A percentile compares a stretch with the other conserved stretches of the same genome.
Conservation (phyloP, 148 eudicot genomes). For the Rhododendron kiyosumense region DNA sequence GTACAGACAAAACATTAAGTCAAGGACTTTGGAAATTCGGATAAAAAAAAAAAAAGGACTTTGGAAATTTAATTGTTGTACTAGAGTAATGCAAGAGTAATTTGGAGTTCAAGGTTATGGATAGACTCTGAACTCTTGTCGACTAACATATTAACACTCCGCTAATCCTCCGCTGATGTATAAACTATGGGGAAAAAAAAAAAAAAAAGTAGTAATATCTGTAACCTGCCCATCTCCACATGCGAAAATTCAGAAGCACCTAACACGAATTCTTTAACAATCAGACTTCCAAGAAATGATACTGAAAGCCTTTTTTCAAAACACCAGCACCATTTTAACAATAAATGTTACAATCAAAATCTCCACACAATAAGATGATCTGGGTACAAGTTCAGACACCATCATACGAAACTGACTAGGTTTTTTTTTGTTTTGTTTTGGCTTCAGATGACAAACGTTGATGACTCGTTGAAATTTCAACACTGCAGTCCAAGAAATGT, state of each 20-base stretch:
- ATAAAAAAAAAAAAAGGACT: neutral
- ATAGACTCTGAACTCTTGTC: too few species aligned
- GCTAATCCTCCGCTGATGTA: too few species aligned
- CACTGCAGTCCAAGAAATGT: neutral
- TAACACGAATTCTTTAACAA: neutral
- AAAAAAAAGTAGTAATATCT: too few species aligned
- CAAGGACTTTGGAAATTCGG: neutral
- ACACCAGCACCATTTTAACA: neutral
- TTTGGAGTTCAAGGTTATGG: too few species aligned
- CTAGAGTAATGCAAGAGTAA: neutral
- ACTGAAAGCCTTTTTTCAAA: neutral
- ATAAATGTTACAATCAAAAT: neutral
- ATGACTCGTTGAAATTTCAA: neutral
- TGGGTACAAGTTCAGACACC: neutral
- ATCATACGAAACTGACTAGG: neutral
- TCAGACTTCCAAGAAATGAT: neutral
- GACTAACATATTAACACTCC: too few species aligned
- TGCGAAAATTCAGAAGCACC: neutral
- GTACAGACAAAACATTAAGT: neutral
- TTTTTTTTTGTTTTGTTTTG: neutral
- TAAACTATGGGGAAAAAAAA: neutral
- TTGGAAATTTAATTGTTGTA: neutral
- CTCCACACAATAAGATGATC: neutral
- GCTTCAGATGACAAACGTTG: neutral
- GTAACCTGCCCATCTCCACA: neutral